phyloP scores from a whole-genome alignment of 768 basidiomycete species.

The Dacryopinax primogenitus region DNA sequence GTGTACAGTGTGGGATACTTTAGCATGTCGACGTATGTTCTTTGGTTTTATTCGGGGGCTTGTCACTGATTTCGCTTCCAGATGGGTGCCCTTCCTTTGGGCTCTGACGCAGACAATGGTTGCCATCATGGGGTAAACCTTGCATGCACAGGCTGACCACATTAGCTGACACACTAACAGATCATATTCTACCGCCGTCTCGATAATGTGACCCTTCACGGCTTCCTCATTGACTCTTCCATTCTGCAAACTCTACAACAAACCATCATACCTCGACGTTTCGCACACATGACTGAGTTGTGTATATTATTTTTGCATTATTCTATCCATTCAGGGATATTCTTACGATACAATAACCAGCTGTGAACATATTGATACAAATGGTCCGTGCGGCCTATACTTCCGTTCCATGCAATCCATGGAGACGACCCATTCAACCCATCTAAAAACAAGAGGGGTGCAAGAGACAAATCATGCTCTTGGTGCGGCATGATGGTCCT shows the following conservation, averaged over 20 bases:
- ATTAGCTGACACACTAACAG: background rate
- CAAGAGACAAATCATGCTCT: background rate
- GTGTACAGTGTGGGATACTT: slow-evolving; percentile 2
- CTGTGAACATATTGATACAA: background rate
- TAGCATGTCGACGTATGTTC: background rate
- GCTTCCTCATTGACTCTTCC: background rate
- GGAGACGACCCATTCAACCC: background rate
- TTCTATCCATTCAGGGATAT: background rate
- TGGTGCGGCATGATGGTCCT: background rate
- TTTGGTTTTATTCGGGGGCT: background rate
- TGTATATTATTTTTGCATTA: slow-evolving; percentile 6
- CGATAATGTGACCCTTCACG: background rate
- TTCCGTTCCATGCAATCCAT: background rate
- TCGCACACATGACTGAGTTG: background rate
- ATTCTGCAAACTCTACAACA: background rate
- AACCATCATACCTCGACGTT: background rate
- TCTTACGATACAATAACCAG: background rate
- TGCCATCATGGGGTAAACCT: background rate
- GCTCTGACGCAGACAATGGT: slow-evolving; percentile 1
- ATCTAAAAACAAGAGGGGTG: background rate
- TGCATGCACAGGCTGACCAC: background rate
- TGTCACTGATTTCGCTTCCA: background rate
- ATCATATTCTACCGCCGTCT: background rate
- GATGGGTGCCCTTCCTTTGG: background rate
- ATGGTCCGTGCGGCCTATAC: no score